Evolutionary conservation across 306 rosid species (phyloP).

Genomic region (Rosa multiflora): DNA sequence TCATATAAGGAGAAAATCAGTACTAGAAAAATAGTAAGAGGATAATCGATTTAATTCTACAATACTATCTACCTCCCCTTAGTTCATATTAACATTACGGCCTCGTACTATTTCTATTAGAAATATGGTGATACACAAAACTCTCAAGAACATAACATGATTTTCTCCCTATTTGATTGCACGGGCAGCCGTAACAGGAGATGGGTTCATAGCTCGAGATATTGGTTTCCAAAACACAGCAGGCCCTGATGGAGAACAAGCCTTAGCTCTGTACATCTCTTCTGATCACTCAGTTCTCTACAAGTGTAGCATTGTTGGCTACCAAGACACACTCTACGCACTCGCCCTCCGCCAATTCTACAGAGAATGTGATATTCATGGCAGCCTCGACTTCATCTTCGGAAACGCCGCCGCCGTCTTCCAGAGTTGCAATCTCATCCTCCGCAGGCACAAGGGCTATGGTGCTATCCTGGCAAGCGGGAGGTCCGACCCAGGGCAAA

Average conservation of each 20-base stretch:
- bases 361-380: constrained; percentile 48
- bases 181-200: constrained; percentile 42
- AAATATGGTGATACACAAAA: no score
- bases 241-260: constrained; percentile 42
- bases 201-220: constrained; percentile 46
- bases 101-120: no score
- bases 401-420: constrained; percentile 53
- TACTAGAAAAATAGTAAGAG: no score
- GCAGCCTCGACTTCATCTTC: constrained; percentile 56
- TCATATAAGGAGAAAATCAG: no score
- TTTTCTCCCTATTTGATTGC: not conserved
- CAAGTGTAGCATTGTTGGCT: constrained; percentile 42
- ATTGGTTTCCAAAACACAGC: constrained; percentile 53
- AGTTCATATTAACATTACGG: no score
- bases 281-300: constrained; percentile 44
- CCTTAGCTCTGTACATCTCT: constrained; percentile 42
- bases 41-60: no score
- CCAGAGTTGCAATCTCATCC: constrained; percentile 36
- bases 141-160: not conserved
- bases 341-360: constrained; percentile 53
- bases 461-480: constrained; percentile 45
- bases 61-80: no score
- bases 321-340: constrained; percentile 56
- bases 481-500: constrained; percentile 45
- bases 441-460: constrained; percentile 31